A percentile compares a stretch with the other conserved stretches of the same genome.
These are phyloP conservation scores for Sclerotinia glacialis DNA, from an alignment of 2,329 filamentous ascomycete species.

Conservation along the genomic window DNA sequence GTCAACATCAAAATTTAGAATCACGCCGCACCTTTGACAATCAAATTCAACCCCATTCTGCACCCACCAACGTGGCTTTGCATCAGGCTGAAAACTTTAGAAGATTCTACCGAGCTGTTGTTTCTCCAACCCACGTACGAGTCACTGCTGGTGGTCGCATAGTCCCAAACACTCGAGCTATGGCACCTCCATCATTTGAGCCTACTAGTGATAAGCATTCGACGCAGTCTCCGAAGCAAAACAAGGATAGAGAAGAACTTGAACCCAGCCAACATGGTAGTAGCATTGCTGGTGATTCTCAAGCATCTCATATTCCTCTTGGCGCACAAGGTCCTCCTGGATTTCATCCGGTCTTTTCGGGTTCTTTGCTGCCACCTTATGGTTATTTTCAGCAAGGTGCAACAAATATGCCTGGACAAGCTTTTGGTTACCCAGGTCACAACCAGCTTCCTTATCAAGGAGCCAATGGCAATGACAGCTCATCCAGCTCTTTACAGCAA, in stretches of 20 bases:
- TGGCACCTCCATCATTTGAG: conserved; percentile 33
- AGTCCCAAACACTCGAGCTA: conserved; percentile 58
- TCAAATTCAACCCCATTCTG: conserved; percentile 47
- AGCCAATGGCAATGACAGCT: background rate
- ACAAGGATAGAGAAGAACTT: background rate
- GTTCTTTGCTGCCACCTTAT: conserved; percentile 26
- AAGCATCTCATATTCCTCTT: conserved; percentile 1
- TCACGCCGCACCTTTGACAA: conserved; percentile 35
- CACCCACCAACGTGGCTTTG: conserved; percentile 51
- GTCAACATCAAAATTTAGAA: conserved; percentile 33
- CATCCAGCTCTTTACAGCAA: conserved; percentile 22
- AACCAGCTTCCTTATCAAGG: conserved; percentile 2
- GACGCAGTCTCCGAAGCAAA: conserved; percentile 29
- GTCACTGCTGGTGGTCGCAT: conserved; percentile 66
- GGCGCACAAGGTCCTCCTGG: conserved; percentile 16
- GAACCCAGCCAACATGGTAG: conserved; percentile 14
- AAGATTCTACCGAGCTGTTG: conserved; percentile 65
- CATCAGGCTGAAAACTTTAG: conserved; percentile 65
- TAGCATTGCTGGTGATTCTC: conserved; percentile 9
- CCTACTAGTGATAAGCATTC: conserved; percentile 34
- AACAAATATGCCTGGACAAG: background rate
- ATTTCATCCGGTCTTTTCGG: conserved; percentile 27
- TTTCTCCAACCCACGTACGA: conserved; percentile 63
- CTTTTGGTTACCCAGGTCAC: conserved; percentile 22
- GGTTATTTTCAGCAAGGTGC: conserved; percentile 25